phyloP scores from a whole-genome alignment of 371 early-diverging fungal genomes.

The Zychaea mexicana region DNA sequence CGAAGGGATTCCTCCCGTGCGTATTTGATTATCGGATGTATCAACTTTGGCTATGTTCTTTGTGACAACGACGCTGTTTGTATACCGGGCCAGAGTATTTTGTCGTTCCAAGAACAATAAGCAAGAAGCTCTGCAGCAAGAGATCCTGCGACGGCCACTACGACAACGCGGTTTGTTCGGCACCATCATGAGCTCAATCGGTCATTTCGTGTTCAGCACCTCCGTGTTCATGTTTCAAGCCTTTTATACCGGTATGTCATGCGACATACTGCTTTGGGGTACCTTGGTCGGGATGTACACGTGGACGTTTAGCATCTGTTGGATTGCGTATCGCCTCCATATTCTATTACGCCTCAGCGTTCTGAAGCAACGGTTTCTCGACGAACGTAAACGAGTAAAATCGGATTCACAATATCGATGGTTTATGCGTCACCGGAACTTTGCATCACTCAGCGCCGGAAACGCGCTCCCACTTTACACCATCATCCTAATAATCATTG shows the following conservation, averaged over 20 bases:
- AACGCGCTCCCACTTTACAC: constrained; percentile 1
- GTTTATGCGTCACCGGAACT: constrained; percentile 19
- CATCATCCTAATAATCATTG: constrained; percentile 6
- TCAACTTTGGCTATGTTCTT: constrained; percentile 13
- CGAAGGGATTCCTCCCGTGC: neutral
- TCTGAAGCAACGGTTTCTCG: constrained; percentile 18
- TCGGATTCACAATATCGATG: constrained; percentile 16
- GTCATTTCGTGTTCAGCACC: constrained; percentile 31
- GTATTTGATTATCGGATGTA: constrained; percentile 6
- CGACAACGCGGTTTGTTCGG: constrained; percentile 22
- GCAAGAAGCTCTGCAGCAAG: neutral
- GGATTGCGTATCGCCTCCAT: constrained; percentile 23
- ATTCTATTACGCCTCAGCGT: constrained; percentile 22
- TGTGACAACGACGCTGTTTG: constrained; percentile 1
- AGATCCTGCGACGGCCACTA: constrained; percentile 16
- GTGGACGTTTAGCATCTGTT: constrained; percentile 28
- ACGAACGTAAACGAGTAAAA: neutral
- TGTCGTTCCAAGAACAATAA: neutral
- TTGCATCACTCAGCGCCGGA: constrained; percentile 5
- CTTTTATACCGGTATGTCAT: constrained; percentile 7
- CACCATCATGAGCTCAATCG: constrained; percentile 24
- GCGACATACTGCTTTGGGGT: constrained; percentile 31
- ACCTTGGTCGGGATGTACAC: constrained; percentile 28
- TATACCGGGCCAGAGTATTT: neutral
- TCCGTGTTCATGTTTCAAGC: constrained; percentile 18